phyloP scores from a whole-genome alignment of 2,329 filamentous ascomycete genomes.

The Ceratocystis diversiconidia region DNA sequence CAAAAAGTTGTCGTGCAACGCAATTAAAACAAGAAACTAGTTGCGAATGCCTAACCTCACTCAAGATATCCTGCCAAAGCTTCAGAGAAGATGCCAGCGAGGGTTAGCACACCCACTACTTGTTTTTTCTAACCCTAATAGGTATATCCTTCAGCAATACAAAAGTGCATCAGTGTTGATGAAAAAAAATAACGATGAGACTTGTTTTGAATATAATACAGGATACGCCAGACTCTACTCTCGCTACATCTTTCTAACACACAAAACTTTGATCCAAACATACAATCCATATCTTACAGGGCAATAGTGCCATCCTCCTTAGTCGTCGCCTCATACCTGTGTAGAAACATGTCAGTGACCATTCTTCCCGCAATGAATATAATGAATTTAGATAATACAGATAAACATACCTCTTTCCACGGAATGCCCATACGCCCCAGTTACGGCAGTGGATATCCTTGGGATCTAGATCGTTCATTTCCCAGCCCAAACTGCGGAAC shows the following conservation, averaged over 20 bases:
- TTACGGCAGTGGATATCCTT: constrained; percentile 92
- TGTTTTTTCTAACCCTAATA: background rate
- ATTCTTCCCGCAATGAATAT: too few relatives aligned
- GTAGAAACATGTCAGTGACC: constrained; percentile 24
- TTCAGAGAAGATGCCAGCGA: background rate
- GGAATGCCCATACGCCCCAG: constrained; percentile 94
- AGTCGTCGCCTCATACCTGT: constrained; percentile 48
- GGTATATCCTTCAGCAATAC: too few relatives aligned
- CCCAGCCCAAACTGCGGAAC: constrained; percentile 91
- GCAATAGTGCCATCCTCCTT: constrained; percentile 28
- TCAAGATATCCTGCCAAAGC: background rate
- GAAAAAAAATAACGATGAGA: background rate
- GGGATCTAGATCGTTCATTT: constrained; percentile 87
- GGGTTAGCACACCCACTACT: background rate
- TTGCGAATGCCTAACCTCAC: background rate
- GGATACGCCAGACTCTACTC: background rate
- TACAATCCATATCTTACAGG: constrained; percentile 14
- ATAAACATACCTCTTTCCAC: constrained; percentile 71
- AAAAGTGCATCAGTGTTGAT: background rate
- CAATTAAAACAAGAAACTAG: background rate
- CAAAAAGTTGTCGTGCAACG: background rate
- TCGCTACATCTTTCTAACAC: background rate
- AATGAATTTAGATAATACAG: background rate
- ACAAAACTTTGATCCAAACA: constrained; percentile 1
- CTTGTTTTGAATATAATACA: constrained; percentile 4